A percentile compares a stretch with the other conserved stretches of the same genome.
Conservation (phyloP, 257 asterid species). For the Osmanthus fragrans region DNA sequence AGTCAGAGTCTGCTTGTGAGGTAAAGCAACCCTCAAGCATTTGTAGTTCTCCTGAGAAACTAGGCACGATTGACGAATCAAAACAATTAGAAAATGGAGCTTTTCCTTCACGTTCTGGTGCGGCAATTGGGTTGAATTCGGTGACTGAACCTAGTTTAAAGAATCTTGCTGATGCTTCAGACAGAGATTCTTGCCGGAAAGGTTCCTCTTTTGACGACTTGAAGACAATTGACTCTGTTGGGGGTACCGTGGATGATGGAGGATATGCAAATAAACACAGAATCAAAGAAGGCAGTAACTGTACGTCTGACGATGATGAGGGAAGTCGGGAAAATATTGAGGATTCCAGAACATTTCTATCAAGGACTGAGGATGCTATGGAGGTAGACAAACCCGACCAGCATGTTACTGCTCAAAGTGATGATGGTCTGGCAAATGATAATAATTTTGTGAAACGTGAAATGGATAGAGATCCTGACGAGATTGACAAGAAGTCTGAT, state of each 20-base stretch:
- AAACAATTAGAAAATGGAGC: slow-evolving; percentile 30
- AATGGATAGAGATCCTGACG: slow-evolving; percentile 28
- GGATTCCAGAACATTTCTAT: slow-evolving; percentile 27
- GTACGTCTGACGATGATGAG: slow-evolving; percentile 23
- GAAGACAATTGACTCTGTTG: slow-evolving; percentile 37
- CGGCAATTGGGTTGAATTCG: slow-evolving; percentile 30
- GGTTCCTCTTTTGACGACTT: slow-evolving; percentile 29
- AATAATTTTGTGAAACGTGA: slow-evolving; percentile 27
- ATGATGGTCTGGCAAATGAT: slow-evolving; percentile 30
- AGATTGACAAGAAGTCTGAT: slow-evolving; percentile 40
- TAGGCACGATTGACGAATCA: slow-evolving; percentile 31
- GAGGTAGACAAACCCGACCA: slow-evolving; percentile 31
- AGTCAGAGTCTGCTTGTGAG: slow-evolving; percentile 26
- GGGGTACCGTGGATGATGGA: slow-evolving; percentile 32
- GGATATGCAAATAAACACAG: slow-evolving; percentile 34
- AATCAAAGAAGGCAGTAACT: slow-evolving; percentile 32
- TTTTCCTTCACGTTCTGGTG: slow-evolving; percentile 42
- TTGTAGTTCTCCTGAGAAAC: slow-evolving; percentile 39
- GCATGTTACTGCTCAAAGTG: slow-evolving; percentile 15
- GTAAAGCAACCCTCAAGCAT: slow-evolving; percentile 26
- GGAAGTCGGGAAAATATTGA: slow-evolving; percentile 38
- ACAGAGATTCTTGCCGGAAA: slow-evolving; percentile 20
- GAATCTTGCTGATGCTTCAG: slow-evolving; percentile 21
- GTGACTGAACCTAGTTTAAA: slow-evolving; percentile 27
- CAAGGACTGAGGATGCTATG: slow-evolving; percentile 33